Evolutionary conservation across 116 monocot species (phyloP).

Genomic region (Trichopus zeylanicus): DNA sequence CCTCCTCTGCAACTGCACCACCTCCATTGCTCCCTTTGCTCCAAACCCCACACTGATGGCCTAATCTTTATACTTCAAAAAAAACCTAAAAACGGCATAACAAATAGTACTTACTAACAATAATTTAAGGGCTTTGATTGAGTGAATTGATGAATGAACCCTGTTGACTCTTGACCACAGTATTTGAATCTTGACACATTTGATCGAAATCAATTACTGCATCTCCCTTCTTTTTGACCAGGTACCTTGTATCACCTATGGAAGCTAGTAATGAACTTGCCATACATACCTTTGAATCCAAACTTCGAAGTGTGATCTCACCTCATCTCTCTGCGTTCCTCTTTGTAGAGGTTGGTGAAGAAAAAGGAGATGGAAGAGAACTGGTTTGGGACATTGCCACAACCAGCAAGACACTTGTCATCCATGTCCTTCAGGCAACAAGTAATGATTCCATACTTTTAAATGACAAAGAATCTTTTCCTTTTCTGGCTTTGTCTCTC

Average conservation of each 20-base stretch:
- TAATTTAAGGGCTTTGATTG: background rate
- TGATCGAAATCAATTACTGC: no score
- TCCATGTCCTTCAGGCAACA: background rate
- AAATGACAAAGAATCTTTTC: background rate
- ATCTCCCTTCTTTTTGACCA: no score
- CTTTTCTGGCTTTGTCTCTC: no score
- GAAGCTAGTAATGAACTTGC: background rate
- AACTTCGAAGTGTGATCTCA: background rate
- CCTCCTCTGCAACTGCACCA: slow-evolving; percentile 13
- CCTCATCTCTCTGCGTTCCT: no score
- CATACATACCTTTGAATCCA: background rate
- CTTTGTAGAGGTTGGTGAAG: no score
- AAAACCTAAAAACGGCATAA: background rate
- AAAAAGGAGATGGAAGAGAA: no score
- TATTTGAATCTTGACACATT: no score
- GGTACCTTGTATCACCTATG: no score
- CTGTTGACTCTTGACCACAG: no score
- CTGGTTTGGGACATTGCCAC: background rate
- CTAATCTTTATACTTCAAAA: background rate
- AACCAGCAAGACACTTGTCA: background rate
- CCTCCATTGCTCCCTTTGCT: slow-evolving; percentile 11
- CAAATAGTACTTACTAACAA: background rate
- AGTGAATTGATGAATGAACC: background rate
- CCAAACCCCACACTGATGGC: background rate
- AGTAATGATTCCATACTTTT: background rate